These are phyloP conservation scores for Skeletonema tropicum DNA, from an alignment of 108 stramenopile genomes.

Conservation along the genomic window DNA sequence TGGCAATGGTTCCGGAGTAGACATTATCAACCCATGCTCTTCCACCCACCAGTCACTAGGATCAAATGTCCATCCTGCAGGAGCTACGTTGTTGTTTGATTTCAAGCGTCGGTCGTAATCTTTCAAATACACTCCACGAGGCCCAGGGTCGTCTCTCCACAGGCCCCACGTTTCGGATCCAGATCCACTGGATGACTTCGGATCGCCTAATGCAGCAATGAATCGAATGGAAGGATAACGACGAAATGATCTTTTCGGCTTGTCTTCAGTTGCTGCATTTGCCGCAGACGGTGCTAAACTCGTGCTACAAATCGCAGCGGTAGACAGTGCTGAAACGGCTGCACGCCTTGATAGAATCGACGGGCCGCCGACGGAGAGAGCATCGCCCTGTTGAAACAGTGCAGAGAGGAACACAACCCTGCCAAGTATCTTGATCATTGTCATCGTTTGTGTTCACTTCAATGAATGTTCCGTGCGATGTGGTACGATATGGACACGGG, in stretches of 20 bases:
- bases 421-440: neutral
- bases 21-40: slow-evolving; percentile 75
- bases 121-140: slow-evolving; percentile 75
- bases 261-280: neutral
- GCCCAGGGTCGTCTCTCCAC: slow-evolving; percentile 86
- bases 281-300: neutral
- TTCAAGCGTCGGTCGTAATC: slow-evolving; percentile 59
- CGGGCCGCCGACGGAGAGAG: neutral
- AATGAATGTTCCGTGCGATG: too few relatives aligned
- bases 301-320: neutral
- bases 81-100: slow-evolving; percentile 57
- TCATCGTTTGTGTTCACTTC: too few relatives aligned
- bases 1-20: slow-evolving; percentile 44
- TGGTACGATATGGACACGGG: too few relatives aligned
- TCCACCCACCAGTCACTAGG: slow-evolving; percentile 85
- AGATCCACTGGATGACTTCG: slow-evolving; percentile 55
- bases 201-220: slow-evolving; percentile 83
- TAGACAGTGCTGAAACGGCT: neutral
- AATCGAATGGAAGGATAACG: slow-evolving; percentile 75
- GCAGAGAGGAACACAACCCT: neutral
- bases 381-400: neutral
- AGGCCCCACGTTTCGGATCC: slow-evolving; percentile 75
- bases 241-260: slow-evolving; percentile 31
- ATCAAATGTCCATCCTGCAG: slow-evolving; percentile 86
- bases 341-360: neutral